Percentiles rank a stretch among this genome's conserved stretches.
Evolutionary conservation across 2,329 filamentous ascomycete genomes (phyloP).

Genomic region (Lasiodiplodia sp.): DNA sequence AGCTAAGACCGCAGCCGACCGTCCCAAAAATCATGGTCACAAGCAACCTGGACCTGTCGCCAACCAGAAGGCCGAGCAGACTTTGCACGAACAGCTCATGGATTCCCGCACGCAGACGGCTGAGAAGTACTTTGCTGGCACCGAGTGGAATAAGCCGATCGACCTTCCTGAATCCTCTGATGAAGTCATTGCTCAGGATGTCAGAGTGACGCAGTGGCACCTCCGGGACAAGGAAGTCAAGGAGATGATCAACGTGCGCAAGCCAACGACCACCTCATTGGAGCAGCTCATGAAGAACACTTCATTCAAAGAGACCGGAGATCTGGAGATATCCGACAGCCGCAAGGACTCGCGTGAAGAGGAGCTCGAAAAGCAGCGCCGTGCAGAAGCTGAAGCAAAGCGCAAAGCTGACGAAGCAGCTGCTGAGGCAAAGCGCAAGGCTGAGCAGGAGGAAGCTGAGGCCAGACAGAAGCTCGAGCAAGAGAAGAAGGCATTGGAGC

Average conservation of each 20-base stretch:
- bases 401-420: conserved; percentile 9
- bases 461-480: neutral
- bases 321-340: conserved; percentile 12
- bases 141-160: no score
- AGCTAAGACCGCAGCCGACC: no score
- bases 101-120: no score
- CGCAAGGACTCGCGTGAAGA: conserved; percentile 7
- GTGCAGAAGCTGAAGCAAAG: conserved; percentile 2
- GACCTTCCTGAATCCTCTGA: no score
- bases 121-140: no score
- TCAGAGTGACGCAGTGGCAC: neutral
- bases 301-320: neutral
- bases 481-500: neutral
- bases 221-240: neutral
- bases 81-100: no score
- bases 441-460: neutral
- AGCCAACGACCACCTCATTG: neutral
- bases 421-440: neutral
- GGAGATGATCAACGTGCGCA: neutral
- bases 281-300: neutral
- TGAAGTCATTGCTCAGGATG: no score
- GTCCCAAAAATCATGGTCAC: no score
- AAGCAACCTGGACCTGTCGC: no score
- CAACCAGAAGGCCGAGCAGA: no score
- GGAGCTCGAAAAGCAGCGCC: conserved; percentile 7